phyloP scores from a whole-genome alignment of 306 rosid species.

The Fragaria ananassa region DNA sequence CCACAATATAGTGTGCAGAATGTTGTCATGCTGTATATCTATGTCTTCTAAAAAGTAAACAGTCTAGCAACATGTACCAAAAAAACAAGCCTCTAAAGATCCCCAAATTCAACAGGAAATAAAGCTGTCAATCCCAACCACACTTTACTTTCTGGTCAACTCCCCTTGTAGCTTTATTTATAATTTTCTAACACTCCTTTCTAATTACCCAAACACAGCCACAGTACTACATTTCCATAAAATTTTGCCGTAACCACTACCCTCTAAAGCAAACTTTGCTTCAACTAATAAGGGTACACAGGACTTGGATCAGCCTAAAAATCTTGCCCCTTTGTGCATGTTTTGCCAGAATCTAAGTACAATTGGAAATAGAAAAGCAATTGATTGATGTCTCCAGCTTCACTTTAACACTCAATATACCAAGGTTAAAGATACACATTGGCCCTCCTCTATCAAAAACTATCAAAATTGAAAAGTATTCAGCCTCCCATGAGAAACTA shows the following conservation, averaged over 20 bases:
- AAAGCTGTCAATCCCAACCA: too few species aligned
- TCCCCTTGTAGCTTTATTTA: too few species aligned
- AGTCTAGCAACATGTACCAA: neutral
- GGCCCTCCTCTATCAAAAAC: neutral
- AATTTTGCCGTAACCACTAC: too few species aligned
- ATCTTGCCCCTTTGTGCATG: neutral
- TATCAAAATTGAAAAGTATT: neutral
- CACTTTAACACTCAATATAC: neutral
- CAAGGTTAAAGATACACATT: neutral
- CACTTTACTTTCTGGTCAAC: too few species aligned
- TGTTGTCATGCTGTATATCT: neutral
- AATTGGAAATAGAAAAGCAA: neutral
- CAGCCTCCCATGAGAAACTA: neutral
- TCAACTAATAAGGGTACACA: too few species aligned
- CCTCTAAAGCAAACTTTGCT: too few species aligned
- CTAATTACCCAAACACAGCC: too few species aligned
- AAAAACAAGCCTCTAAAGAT: neutral
- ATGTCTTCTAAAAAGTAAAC: neutral
- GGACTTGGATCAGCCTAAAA: too few species aligned
- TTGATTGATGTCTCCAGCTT: neutral
- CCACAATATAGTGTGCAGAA: neutral
- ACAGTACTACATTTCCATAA: too few species aligned
- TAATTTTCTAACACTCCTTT: too few species aligned
- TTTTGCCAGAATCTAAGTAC: neutral
- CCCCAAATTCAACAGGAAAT: too few species aligned